These are phyloP conservation scores for Yamadazyma oceani DNA, from an alignment of 1,139 yeast species.

Conservation along the genomic window DNA sequence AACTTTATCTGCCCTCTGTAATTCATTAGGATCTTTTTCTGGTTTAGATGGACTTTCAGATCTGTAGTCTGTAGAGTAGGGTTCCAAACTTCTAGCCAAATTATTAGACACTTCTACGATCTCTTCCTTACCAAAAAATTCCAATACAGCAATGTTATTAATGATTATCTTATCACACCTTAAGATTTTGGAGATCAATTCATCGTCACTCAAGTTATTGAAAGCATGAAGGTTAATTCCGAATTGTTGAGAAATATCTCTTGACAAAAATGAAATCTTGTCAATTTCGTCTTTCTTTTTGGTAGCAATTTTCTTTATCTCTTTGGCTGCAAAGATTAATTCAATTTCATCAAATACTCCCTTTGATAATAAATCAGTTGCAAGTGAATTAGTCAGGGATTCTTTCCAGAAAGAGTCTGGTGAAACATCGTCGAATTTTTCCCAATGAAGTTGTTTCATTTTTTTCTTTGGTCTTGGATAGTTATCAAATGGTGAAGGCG, in stretches of 20 bases:
- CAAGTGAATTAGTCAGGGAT: conserved; percentile 41
- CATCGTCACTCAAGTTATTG: conserved; percentile 52
- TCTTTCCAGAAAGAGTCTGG: conserved; percentile 67
- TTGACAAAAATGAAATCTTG: conserved; percentile 59
- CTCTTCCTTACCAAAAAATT: conserved; percentile 69
- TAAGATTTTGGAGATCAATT: conserved; percentile 56
- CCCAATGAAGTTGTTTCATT: conserved; percentile 84
- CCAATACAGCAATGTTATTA: conserved; percentile 61
- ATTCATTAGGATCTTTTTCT: conserved; percentile 71
- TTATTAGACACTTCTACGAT: conserved; percentile 63
- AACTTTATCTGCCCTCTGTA: conserved; percentile 75
- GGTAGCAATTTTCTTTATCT: conserved; percentile 56
- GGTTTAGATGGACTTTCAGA: conserved; percentile 48
- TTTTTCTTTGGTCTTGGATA: conserved; percentile 77
- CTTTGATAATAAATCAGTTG: conserved; percentile 57
- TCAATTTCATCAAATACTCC: conserved; percentile 81
- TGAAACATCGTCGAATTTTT: conserved; percentile 58
- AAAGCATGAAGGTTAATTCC: conserved; percentile 73
- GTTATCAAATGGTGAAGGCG: conserved; percentile 48
- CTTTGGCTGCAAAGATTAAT: conserved; percentile 75
- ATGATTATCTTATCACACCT: conserved; percentile 62
- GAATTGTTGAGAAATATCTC: conserved; percentile 77
- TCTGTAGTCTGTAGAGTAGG: conserved; percentile 62
- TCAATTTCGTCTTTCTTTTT: conserved; percentile 49
- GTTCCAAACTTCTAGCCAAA: conserved; percentile 64